Conservation (phyloP, 352 stramenopile genomes). For the Globisporangium yorkense region DNA sequence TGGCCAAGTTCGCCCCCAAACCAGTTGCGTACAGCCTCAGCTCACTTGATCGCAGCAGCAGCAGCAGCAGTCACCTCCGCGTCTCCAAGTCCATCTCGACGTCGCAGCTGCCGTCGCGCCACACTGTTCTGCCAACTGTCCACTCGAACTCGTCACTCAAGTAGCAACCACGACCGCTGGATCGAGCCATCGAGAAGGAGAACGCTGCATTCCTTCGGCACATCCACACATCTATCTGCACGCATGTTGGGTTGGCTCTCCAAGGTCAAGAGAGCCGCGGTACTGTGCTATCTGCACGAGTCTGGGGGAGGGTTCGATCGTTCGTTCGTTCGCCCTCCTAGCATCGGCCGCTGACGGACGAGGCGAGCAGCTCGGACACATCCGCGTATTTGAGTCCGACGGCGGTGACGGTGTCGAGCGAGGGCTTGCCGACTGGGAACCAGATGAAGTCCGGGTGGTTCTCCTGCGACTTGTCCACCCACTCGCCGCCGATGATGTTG, state of each 20-base stretch:
- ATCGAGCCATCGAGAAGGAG: background rate
- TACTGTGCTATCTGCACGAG: constrained; percentile 3
- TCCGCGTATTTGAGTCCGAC: constrained; percentile 40
- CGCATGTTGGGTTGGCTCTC: background rate
- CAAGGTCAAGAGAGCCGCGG: background rate
- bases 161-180: background rate
- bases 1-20: constrained; percentile 13
- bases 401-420: constrained; percentile 18
- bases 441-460: constrained; percentile 17
- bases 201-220: background rate
- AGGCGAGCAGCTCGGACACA: constrained; percentile 19
- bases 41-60: constrained; percentile 2
- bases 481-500: constrained; percentile 14
- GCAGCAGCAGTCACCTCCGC: background rate
- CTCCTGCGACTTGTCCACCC: constrained; percentile 4
- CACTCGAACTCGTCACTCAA: background rate
- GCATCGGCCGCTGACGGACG: constrained; percentile 6
- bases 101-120: background rate
- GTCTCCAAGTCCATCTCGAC: constrained; percentile 2
- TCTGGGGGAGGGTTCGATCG: background rate
- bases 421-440: constrained; percentile 5
- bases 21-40: constrained; percentile 18
- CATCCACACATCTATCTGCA: background rate
- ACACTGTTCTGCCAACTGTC: constrained; percentile 3
- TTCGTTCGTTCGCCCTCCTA: background rate